These are phyloP conservation scores for Barnettozyma hawaiiensis DNA, from an alignment of 1,139 yeast species.

Conservation along the genomic window DNA sequence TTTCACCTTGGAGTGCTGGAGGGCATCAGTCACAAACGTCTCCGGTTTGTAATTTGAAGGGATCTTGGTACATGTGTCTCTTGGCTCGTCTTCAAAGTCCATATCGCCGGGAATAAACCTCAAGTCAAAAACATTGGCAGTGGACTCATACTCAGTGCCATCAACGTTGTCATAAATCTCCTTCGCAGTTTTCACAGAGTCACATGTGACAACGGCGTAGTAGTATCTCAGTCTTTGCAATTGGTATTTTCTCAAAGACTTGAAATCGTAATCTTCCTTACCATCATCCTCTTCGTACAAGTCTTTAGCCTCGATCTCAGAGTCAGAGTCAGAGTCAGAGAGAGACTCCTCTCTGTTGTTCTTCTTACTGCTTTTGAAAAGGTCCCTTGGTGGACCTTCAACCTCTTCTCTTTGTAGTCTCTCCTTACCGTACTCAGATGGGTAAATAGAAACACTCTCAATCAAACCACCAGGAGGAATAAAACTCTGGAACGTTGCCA, in stretches of 20 bases:
- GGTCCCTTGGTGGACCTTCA: conserved; percentile 89
- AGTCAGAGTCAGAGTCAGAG: conserved; percentile 38
- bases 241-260: conserved; percentile 67
- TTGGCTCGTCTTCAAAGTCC: conserved; percentile 14
- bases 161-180: conserved; percentile 81
- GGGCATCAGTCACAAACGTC: conserved; percentile 85
- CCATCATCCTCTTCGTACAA: conserved; percentile 69
- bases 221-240: conserved; percentile 82
- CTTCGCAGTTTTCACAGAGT: conserved; percentile 64
- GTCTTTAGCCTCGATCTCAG: conserved; percentile 56
- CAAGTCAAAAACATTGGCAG: conserved; percentile 90
- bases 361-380: conserved; percentile 48
- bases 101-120: conserved; percentile 65
- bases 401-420: conserved; percentile 85
- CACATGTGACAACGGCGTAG: conserved; percentile 90
- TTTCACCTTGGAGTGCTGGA: conserved; percentile 89
- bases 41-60: conserved; percentile 80
- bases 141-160: conserved; percentile 92
- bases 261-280: conserved; percentile 66
- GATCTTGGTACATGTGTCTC: conserved; percentile 47
- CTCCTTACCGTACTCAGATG: conserved; percentile 91
- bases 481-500: conserved; percentile 87
- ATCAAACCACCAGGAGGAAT: conserved; percentile 74
- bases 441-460: conserved; percentile 67
- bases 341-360: conserved; percentile 33